A percentile compares a stretch with the other conserved stretches of the same genome.
Conservation (phyloP, 352 stramenopile genomes). For the Globisporangium ultimum region DNA sequence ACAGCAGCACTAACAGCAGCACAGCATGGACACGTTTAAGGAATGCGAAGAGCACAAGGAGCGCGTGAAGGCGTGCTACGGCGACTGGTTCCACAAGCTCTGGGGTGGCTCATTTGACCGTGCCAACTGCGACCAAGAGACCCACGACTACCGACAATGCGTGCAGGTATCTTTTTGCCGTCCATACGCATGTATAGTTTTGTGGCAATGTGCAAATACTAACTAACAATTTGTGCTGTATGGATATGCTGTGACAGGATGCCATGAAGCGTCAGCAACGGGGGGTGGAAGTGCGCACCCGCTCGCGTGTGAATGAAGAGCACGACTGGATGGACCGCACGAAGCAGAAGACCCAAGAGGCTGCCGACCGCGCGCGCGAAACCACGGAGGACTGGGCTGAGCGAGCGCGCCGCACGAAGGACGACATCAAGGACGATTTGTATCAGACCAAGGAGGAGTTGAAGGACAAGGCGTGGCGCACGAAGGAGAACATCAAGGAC, state of each 20-base stretch:
- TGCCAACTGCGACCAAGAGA: conserved; percentile 66
- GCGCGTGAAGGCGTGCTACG: conserved; percentile 78
- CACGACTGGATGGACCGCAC: conserved; percentile 57
- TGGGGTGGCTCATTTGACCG: conserved; percentile 63
- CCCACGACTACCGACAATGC: conserved; percentile 67
- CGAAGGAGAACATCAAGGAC: conserved; percentile 27
- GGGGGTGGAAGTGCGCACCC: conserved; percentile 15
- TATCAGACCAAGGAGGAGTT: conserved; percentile 26
- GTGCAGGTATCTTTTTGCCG: conserved; percentile 41
- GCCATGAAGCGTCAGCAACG: conserved; percentile 35
- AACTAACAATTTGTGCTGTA: background rate
- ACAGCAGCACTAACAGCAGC: background rate
- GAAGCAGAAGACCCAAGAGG: conserved; percentile 27
- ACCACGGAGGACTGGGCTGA: conserved; percentile 49
- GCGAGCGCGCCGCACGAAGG: conserved; percentile 26
- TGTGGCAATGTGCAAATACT: background rate
- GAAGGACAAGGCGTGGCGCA: conserved; percentile 17
- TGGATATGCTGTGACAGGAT: conserved; percentile 22
- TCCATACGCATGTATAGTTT: no score
- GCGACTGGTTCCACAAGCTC: conserved; percentile 77
- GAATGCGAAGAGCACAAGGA: conserved; percentile 79
- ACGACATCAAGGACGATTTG: conserved; percentile 30
- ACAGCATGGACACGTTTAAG: conserved; percentile 29
- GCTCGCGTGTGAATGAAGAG: conserved; percentile 13
- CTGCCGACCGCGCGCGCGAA: conserved; percentile 27